Percentiles rank a stretch among this genome's conserved stretches.
Evolutionary conservation across 257 asterid genomes (phyloP).

Genomic region (Thymus mandschuricus): DNA sequence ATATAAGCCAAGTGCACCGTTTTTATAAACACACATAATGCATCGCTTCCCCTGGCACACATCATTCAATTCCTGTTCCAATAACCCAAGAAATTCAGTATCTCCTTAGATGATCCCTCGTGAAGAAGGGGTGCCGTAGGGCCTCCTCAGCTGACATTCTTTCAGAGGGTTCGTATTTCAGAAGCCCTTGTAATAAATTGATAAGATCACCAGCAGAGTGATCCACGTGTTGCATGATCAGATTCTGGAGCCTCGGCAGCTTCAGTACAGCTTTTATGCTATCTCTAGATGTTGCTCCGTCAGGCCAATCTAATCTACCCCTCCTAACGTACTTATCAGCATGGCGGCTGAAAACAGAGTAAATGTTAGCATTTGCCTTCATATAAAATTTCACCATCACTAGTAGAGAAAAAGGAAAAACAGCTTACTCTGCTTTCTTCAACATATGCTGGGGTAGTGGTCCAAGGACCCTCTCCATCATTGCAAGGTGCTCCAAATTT

Average conservation of each 20-base stretch:
- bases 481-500: conserved; percentile 90
- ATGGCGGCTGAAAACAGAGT: conserved; percentile 52
- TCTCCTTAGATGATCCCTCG: conserved; percentile 56
- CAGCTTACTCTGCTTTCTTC: conserved; percentile 74
- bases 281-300: conserved; percentile 81
- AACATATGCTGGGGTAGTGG: conserved; percentile 77
- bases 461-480: conserved; percentile 96
- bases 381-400: no score
- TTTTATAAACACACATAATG: conserved; percentile 9
- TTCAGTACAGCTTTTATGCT: conserved; percentile 76
- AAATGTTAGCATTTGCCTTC: conserved; percentile 1
- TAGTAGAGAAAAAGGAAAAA: neutral
- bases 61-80: no score
- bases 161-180: conserved; percentile 72
- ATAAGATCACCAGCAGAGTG: conserved; percentile 93
- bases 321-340: conserved; percentile 76
- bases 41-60: conserved; percentile 28
- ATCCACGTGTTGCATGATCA: conserved; percentile 91
- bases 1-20: neutral
- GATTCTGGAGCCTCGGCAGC: conserved; percentile 78
- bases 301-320: conserved; percentile 87
- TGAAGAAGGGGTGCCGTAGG: conserved; percentile 72
- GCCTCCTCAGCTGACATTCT: conserved; percentile 81
- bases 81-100: conserved; percentile 28
- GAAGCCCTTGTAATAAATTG: conserved; percentile 75